Evolutionary conservation across 169 alveolate genomes (phyloP).

Genomic region (Cystoisospora suis): DNA sequence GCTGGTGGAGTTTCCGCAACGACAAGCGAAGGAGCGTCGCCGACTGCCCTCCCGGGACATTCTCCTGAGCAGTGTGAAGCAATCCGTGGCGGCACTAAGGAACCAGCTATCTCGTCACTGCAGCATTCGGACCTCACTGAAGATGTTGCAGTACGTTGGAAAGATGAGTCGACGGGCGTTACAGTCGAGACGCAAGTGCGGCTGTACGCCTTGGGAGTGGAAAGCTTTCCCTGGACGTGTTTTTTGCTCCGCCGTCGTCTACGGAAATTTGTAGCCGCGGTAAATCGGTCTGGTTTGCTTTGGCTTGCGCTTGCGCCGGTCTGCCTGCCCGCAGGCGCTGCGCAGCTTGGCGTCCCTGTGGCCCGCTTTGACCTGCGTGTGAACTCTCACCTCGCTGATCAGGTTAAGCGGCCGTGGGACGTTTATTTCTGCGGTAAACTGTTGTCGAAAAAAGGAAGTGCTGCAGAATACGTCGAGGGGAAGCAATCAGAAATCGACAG

Average conservation of each 20-base stretch:
- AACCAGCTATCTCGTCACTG: too few species aligned
- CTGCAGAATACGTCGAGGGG: too few species aligned
- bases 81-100: too few species aligned
- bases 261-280: neutral
- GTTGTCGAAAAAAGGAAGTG: too few species aligned
- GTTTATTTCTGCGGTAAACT: neutral
- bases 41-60: too few species aligned
- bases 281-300: neutral
- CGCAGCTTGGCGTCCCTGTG: neutral
- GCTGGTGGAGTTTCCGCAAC: too few species aligned
- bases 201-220: neutral
- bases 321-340: neutral
- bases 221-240: neutral
- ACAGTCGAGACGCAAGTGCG: neutral
- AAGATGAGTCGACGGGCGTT: neutral
- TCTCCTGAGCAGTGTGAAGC: too few species aligned
- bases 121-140: too few species aligned
- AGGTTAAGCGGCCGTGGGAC: neutral
- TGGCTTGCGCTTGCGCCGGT: neutral
- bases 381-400: neutral
- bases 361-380: neutral
- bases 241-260: neutral
- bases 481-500: neutral
- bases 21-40: too few species aligned
- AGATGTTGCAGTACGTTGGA: too few species aligned